Evolutionary conservation across 371 early-diverging fungal genomes (phyloP).

Genomic region (Mortierella sp.): DNA sequence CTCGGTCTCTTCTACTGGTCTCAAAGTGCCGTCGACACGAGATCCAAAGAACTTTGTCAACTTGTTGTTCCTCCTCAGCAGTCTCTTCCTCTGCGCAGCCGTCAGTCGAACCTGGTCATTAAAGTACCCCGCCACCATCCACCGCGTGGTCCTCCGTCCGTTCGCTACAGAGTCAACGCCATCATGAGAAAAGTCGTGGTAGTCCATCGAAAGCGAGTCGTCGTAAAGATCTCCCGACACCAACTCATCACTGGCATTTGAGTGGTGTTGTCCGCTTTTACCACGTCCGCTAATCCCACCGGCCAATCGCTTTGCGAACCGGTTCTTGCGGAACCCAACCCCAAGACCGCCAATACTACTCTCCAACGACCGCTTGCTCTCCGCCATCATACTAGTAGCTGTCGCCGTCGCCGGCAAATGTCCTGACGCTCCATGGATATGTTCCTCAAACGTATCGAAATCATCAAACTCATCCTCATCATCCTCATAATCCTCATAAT

Average conservation of each 20-base stretch:
- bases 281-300: slow-evolving; percentile 2
- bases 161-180: slow-evolving; percentile 37
- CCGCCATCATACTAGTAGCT: background rate
- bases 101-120: slow-evolving; percentile 53
- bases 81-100: slow-evolving; percentile 44
- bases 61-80: slow-evolving; percentile 53
- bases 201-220: slow-evolving; percentile 6
- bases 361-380: slow-evolving; percentile 15
- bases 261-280: slow-evolving; percentile 7
- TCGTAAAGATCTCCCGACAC: slow-evolving; percentile 14
- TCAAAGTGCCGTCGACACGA: slow-evolving; percentile 49
- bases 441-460: slow-evolving; percentile 21
- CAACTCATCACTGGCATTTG: slow-evolving; percentile 18
- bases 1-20: slow-evolving; percentile 37
- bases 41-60: slow-evolving; percentile 57
- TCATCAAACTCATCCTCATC: slow-evolving; percentile 32
- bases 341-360: background rate
- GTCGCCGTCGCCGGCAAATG: background rate
- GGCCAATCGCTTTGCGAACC: slow-evolving; percentile 27
- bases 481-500: slow-evolving; percentile 16
- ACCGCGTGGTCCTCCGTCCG: slow-evolving; percentile 38
- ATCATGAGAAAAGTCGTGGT: background rate
- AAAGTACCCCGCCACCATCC: slow-evolving; percentile 59
- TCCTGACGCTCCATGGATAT: background rate
- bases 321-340: slow-evolving; percentile 1